These are phyloP conservation scores for Chenopodium formosanum DNA, from an alignment of 148 eudicot species.

Conservation along the genomic window DNA sequence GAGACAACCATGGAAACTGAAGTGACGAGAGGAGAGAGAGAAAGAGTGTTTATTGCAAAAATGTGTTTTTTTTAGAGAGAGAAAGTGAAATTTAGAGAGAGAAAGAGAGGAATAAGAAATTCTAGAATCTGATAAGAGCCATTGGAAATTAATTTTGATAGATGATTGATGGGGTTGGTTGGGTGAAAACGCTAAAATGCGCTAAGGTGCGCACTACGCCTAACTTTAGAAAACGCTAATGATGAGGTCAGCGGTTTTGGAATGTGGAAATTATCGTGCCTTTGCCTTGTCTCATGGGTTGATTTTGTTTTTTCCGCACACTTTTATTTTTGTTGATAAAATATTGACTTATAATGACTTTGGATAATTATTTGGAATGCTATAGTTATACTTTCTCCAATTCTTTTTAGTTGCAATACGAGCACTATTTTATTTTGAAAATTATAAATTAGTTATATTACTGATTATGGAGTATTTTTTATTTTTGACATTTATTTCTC, in stretches of 20 bases:
- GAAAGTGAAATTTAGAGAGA: not conserved
- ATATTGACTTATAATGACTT: no score
- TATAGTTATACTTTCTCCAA: no score
- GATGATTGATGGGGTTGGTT: slow-evolving; percentile 8
- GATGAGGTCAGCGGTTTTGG: not conserved
- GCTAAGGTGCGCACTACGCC: not conserved
- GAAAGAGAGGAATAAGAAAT: not conserved
- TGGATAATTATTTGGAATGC: no score
- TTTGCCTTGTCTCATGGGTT: not conserved
- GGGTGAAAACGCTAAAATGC: not conserved
- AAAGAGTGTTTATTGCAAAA: not conserved
- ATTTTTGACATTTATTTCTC: no score
- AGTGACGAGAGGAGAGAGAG: not conserved
- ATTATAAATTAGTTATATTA: no score
- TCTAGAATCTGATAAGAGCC: slow-evolving; percentile 8
- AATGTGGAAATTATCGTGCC: not conserved
- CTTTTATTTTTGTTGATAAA: no score
- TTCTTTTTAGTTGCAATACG: no score
- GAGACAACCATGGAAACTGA: slow-evolving; percentile 12
- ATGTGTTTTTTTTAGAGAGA: not conserved
- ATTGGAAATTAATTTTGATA: not conserved
- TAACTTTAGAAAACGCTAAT: not conserved
- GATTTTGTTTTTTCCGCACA: no score
- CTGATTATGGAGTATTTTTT: no score
- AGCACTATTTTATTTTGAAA: no score